Evolutionary conservation across 2,329 filamentous ascomycete species (phyloP).

Genomic region (Neocatenulostroma microsporum): DNA sequence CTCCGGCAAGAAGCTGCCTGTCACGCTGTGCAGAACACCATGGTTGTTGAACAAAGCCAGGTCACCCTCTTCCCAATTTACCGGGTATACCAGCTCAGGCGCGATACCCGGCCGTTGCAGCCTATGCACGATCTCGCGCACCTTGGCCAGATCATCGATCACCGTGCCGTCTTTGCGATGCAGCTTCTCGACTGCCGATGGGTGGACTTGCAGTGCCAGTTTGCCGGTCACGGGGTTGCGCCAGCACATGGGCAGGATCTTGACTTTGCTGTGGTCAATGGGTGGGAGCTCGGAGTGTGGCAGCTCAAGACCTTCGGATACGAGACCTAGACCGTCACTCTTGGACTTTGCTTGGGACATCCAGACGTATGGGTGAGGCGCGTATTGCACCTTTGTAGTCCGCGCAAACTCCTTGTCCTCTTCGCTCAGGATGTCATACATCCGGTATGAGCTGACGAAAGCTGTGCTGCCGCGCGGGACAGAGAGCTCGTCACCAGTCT

Average conservation of each 20-base stretch:
- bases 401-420: slow-evolving; percentile 61
- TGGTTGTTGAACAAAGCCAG: slow-evolving; percentile 73
- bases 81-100: slow-evolving; percentile 59
- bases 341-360: slow-evolving; percentile 62
- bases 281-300: slow-evolving; percentile 52
- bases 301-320: slow-evolving; percentile 59
- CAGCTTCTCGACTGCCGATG: slow-evolving; percentile 61
- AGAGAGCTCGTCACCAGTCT: slow-evolving; percentile 54
- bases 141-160: slow-evolving; percentile 59
- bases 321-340: slow-evolving; percentile 62
- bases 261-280: slow-evolving; percentile 58
- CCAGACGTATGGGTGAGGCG: slow-evolving; percentile 74
- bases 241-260: slow-evolving; percentile 70
- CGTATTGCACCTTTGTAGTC: slow-evolving; percentile 63
- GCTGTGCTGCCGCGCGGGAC: slow-evolving; percentile 70
- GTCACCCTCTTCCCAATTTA: slow-evolving; percentile 72
- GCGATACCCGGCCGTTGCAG: slow-evolving; percentile 66
- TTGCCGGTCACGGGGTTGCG: slow-evolving; percentile 63
- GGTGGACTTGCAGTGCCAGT: slow-evolving; percentile 66
- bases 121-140: slow-evolving; percentile 62
- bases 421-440: slow-evolving; percentile 59
- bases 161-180: slow-evolving; percentile 59
- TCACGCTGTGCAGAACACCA: slow-evolving; percentile 65
- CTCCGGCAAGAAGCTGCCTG: slow-evolving; percentile 64
- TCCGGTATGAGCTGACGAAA: slow-evolving; percentile 63